These are phyloP conservation scores for Aciculoconidium aculeatum DNA, from an alignment of 805 yeast genomes.

Conservation along the genomic window DNA sequence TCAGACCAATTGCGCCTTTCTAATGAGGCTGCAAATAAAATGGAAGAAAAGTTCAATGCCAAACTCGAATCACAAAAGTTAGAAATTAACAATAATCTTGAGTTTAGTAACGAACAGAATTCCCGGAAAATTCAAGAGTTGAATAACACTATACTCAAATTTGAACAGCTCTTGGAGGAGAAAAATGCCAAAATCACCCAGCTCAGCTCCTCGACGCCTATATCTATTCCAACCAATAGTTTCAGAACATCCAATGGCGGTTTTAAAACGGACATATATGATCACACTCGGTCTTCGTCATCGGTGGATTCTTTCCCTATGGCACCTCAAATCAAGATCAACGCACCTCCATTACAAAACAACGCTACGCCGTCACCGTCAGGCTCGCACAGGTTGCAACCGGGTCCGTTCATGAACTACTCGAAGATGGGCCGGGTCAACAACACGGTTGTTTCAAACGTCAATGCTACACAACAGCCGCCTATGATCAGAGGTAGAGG, in stretches of 20 bases:
- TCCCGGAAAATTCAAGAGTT: constrained; percentile 34
- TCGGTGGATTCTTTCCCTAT: constrained; percentile 7
- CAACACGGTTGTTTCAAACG: constrained; percentile 4
- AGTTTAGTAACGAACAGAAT: constrained; percentile 19
- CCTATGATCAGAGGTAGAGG: constrained; percentile 40
- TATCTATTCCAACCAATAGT: constrained; percentile 24
- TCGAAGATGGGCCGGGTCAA: too few species aligned
- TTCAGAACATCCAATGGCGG: constrained; percentile 2
- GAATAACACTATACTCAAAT: constrained; percentile 21
- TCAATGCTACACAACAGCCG: constrained; percentile 10
- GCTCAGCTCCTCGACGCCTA: constrained; percentile 31
- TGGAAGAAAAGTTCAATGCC: constrained; percentile 17
- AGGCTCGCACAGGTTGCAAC: too few species aligned
- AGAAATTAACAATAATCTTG: constrained; percentile 23
- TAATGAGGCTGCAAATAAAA: constrained; percentile 1
- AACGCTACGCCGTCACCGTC: too few species aligned
- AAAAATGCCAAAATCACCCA: constrained; percentile 30
- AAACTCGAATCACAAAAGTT: constrained; percentile 17
- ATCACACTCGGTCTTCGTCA: constrained; percentile 7
- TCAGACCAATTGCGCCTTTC: too few species aligned
- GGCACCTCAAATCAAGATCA: constrained; percentile 5
- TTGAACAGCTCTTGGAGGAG: constrained; percentile 32
- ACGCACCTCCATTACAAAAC: constrained; percentile 1
- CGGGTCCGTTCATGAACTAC: too few species aligned
- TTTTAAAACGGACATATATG: too few species aligned